Conservation (phyloP, 768 basidiomycete species). For the Leccinum broughii region DNA sequence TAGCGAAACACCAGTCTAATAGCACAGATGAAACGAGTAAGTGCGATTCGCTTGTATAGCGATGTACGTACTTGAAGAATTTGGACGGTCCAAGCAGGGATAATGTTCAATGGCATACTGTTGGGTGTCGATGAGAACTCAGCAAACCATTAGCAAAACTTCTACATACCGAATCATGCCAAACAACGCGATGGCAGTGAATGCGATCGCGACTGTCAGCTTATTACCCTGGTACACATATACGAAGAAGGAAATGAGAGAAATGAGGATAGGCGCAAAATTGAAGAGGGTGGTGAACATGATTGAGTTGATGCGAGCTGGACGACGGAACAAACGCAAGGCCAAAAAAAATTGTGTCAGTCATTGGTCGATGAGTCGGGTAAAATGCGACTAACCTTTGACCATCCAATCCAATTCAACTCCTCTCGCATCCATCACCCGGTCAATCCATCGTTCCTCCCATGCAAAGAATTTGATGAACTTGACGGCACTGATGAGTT, state of each 20-base stretch:
- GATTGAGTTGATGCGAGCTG: constrained; percentile 71
- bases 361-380: not conserved
- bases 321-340: not conserved
- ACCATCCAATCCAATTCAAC: constrained; percentile 78
- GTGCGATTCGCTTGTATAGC: no score
- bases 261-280: constrained; percentile 75
- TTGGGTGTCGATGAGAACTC: not conserved
- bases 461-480: constrained; percentile 48
- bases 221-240: constrained; percentile 73
- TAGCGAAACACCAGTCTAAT: constrained; percentile 54
- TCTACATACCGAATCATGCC: constrained; percentile 68
- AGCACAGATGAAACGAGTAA: not conserved
- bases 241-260: constrained; percentile 74
- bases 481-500: constrained; percentile 42
- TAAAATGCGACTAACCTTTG: constrained; percentile 47
- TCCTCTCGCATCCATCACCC: constrained; percentile 50
- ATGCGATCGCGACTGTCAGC: constrained; percentile 77
- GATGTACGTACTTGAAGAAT: constrained; percentile 52
- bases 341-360: not conserved
- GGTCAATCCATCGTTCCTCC: constrained; percentile 45
- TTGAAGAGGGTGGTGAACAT: constrained; percentile 74
- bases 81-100: constrained; percentile 79
- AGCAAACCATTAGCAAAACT: not conserved
- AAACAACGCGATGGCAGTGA: constrained; percentile 87
- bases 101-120: constrained; percentile 71